Conservation (phyloP, 805 yeast species). For the Myxozyma udenii region DNA sequence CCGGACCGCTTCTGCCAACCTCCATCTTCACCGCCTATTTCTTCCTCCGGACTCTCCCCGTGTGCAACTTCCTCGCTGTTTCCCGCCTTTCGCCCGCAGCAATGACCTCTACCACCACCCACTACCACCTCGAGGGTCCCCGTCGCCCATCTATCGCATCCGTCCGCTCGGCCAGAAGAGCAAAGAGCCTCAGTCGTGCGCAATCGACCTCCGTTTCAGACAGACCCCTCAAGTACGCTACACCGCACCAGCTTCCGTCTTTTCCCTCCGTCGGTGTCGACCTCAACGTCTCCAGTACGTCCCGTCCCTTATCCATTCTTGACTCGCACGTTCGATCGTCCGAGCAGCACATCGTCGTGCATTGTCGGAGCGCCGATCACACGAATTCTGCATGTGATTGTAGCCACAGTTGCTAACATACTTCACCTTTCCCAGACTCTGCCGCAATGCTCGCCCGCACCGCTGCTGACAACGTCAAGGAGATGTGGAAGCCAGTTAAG, state of each 20-base stretch:
- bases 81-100: slow-evolving; percentile 2
- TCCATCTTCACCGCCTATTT: neutral
- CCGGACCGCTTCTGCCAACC: neutral
- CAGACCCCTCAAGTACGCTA: slow-evolving; percentile 15
- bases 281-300: slow-evolving; percentile 10
- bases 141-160: neutral
- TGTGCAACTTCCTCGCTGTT: neutral
- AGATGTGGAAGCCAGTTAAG: slow-evolving; percentile 18
- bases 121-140: neutral
- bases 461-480: slow-evolving; percentile 5
- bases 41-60: neutral
- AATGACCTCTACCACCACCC: slow-evolving; percentile 1
- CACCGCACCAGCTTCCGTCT: slow-evolving; percentile 19
- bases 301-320: neutral
- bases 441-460: slow-evolving; percentile 19
- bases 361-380: too few relatives aligned
- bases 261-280: slow-evolving; percentile 23
- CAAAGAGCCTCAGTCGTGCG: slow-evolving; percentile 4
- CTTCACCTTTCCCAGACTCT: slow-evolving; percentile 3
- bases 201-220: slow-evolving; percentile 1
- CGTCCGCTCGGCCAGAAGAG: neutral
- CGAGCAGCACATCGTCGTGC: too few relatives aligned
- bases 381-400: too few relatives aligned
- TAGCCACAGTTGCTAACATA: neutral
- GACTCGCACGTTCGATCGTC: too few relatives aligned